A percentile compares a stretch with the other conserved stretches of the same genome.
These are phyloP conservation scores for Sphagnum contortum DNA, from an alignment of 225 moss, liverwort and hornwort genomes.

Conservation along the genomic window DNA sequence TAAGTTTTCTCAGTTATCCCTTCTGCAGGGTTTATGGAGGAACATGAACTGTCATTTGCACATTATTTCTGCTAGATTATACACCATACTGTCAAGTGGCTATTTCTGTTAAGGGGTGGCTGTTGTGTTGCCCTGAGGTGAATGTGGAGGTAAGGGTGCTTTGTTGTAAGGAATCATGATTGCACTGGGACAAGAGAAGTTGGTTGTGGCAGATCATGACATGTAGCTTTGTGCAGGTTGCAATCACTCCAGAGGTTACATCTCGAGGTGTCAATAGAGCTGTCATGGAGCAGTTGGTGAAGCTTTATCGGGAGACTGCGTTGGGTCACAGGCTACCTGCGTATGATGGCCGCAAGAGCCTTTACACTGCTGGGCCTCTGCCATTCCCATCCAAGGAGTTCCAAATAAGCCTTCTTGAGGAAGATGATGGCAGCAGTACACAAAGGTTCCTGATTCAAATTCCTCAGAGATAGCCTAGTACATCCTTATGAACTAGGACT, in stretches of 20 bases:
- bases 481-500: too few species aligned
- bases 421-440: conserved; percentile 69
- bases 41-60: too few species aligned
- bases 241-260: conserved; percentile 89
- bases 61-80: too few species aligned
- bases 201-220: too few species aligned
- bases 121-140: too few species aligned
- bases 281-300: conserved; percentile 88
- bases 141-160: too few species aligned
- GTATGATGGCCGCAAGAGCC: conserved; percentile 85
- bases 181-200: too few species aligned
- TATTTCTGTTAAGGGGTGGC: too few species aligned
- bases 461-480: too few species aligned
- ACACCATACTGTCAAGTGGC: too few species aligned
- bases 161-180: too few species aligned
- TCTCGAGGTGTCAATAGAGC: conserved; percentile 93
- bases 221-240: conserved; percentile 36
- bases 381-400: conserved; percentile 85
- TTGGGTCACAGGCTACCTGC: conserved; percentile 77
- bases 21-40: too few species aligned
- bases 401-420: conserved; percentile 75
- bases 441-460: conserved; percentile 31
- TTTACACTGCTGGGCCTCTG: conserved; percentile 90
- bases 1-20: conserved; percentile 11
- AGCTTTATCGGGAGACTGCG: conserved; percentile 61